phyloP scores from a whole-genome alignment of 805 yeast species.

The Clavispora asparagi region DNA sequence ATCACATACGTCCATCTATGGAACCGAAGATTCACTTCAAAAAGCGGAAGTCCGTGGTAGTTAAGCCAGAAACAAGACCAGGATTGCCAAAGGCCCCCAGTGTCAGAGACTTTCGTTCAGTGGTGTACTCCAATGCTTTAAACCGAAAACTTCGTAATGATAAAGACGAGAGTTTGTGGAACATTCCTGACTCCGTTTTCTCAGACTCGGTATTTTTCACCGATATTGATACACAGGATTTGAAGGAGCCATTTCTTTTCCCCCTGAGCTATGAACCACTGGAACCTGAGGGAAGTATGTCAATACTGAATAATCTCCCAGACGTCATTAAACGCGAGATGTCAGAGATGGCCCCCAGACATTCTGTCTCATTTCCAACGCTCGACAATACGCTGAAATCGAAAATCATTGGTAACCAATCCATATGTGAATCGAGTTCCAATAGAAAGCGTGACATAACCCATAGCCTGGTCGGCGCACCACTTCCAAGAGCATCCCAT shows the following conservation, averaged over 20 bases:
- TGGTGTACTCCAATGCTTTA: not conserved
- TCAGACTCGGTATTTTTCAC: not conserved
- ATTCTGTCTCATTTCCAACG: too few species aligned
- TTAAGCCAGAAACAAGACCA: not conserved
- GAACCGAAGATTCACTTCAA: not conserved
- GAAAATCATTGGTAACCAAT: not conserved
- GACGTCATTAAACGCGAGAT: not conserved
- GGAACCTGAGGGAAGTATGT: not conserved
- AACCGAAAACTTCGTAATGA: not conserved
- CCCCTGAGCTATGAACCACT: not conserved
- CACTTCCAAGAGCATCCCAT: constrained; percentile 20
- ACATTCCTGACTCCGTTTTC: not conserved
- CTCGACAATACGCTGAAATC: not conserved
- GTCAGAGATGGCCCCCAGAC: not conserved
- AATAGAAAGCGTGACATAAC: not conserved
- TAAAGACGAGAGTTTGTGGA: not conserved
- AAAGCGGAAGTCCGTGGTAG: not conserved
- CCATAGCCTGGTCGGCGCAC: constrained; percentile 1
- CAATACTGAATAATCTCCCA: not conserved
- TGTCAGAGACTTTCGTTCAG: not conserved
- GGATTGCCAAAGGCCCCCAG: not conserved
- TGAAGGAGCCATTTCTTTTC: too few species aligned
- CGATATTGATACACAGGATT: not conserved
- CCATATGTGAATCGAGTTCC: not conserved
- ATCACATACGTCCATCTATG: not conserved